Evolutionary conservation across 306 rosid genomes (phyloP), one percentile per base, ranked within the genome.

Genomic region (Dryas drummondii): DNA sequence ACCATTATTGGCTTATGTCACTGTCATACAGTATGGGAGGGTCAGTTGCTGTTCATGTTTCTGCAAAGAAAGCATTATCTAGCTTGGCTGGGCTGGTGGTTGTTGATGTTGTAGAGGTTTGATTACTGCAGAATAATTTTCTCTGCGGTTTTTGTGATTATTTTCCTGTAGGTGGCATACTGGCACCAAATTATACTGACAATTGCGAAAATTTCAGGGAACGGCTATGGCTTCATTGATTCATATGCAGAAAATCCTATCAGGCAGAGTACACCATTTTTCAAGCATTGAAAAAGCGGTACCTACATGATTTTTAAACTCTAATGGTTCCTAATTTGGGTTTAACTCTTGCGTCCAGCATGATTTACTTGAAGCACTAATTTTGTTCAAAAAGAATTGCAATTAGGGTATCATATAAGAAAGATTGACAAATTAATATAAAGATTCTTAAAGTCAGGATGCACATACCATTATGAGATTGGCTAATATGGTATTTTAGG

Each of bases 61-160:
- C 97, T 69, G 96, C 93, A 26, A 86, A 79, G 78, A 92, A 79
- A 77, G 82, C 79, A 53, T 63, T 92, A 52, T 71, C 96, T 76
- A 90, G 85, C 83, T 82, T 92, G 84, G 97, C 97, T 81, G 99
- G 99, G 72, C 83, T 94, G 76, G 82, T 94, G n/a, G 91, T 94
- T 72, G 94, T 94, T 81, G 99, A 94, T 82, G 99, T 94, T 82
- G 99, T 92, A 76, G 99, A 94, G 99, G 99, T 94, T 50, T 72
- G 84, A 73, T 72, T 70, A 72, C 65, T 54, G 46, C 71, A 42
- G 72, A 49, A 76, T 62, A 61, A 57, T 59, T 73, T 37, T 81
- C 27, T 42, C 40, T 40, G 41, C 9, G 48, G 78, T 71, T 55
- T 55, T 61, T 59, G 55, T 71, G 71, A 80, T 70, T 27, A 56